Conservation (phyloP, 2,329 filamentous ascomycete species). For the Penicillium sp. region DNA sequence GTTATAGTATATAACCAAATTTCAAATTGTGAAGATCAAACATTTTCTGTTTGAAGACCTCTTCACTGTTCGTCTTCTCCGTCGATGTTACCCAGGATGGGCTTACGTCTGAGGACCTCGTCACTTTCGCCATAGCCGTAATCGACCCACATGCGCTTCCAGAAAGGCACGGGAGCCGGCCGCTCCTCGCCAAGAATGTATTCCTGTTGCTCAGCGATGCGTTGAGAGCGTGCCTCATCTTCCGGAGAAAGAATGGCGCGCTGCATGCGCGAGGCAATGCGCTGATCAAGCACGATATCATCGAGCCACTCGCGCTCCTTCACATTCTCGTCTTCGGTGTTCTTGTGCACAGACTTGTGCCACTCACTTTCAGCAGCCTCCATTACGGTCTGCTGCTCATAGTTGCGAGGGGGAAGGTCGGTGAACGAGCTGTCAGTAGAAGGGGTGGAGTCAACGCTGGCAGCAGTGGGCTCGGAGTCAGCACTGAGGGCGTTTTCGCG, state of each 20-base stretch:
- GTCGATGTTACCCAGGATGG: slow-evolving; percentile 44
- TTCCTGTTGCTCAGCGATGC: slow-evolving; percentile 64
- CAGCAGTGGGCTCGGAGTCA: slow-evolving; percentile 21
- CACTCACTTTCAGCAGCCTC: slow-evolving; percentile 74
- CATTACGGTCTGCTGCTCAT: slow-evolving; percentile 67
- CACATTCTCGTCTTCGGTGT: slow-evolving; percentile 50
- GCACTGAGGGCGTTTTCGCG: slow-evolving; percentile 26
- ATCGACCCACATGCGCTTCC: slow-evolving; percentile 42
- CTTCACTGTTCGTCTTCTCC: slow-evolving; percentile 27
- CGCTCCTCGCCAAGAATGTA: slow-evolving; percentile 65
- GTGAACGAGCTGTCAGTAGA: slow-evolving; percentile 43
- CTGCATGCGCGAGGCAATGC: slow-evolving; percentile 77
- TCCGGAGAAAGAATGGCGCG: slow-evolving; percentile 69
- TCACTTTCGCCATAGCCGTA: slow-evolving; percentile 46
- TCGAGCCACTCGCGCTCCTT: slow-evolving; percentile 74
- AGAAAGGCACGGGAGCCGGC: slow-evolving; percentile 36
- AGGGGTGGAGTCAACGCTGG: slow-evolving; percentile 29
- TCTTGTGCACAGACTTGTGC: slow-evolving; percentile 74
- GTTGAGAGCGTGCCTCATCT: slow-evolving; percentile 66
- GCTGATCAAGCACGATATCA: slow-evolving; percentile 70
- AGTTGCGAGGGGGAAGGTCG: slow-evolving; percentile 38
- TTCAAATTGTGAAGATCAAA: background rate
- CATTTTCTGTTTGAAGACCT: background rate
- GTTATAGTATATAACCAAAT: slow-evolving; percentile 23
- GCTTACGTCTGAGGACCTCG: slow-evolving; percentile 38